Evolutionary conservation across 768 basidiomycete genomes (phyloP).

Genomic region (Calocybe indica): DNA sequence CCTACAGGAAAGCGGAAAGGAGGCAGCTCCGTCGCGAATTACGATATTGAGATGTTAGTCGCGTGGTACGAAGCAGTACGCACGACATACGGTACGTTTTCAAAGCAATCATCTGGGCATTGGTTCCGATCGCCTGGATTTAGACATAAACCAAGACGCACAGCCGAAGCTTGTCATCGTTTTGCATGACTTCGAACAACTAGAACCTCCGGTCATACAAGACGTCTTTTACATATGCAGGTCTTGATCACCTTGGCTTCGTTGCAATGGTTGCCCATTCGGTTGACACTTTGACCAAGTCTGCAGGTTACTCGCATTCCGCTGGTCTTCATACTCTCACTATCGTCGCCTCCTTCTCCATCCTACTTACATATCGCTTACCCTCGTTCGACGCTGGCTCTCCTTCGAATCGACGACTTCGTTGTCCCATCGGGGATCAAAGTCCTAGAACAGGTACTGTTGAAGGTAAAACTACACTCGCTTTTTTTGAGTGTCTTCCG

Average conservation of each 20-base stretch:
- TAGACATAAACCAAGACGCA: slow-evolving; percentile 5
- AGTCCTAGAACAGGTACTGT: slow-evolving; percentile 48
- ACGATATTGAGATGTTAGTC: slow-evolving; percentile 55
- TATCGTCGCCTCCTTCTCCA: slow-evolving; percentile 50
- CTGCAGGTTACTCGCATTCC: slow-evolving; percentile 48
- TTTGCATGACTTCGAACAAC: slow-evolving; percentile 71
- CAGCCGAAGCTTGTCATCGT: slow-evolving; percentile 46
- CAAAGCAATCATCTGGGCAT: not conserved
- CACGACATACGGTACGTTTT: slow-evolving; percentile 27
- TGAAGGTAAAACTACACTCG: slow-evolving; percentile 35
- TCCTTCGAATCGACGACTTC: slow-evolving; percentile 49
- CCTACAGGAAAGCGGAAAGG: slow-evolving; percentile 39
- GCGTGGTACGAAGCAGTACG: slow-evolving; percentile 51
- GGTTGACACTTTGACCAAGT: slow-evolving; percentile 25
- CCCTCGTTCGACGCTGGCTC: slow-evolving; percentile 50
- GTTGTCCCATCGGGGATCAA: slow-evolving; percentile 40
- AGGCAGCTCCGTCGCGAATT: slow-evolving; percentile 46
- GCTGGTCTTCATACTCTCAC: slow-evolving; percentile 55
- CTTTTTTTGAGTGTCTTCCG: not conserved
- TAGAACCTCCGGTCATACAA: slow-evolving; percentile 55
- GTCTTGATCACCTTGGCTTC: slow-evolving; percentile 23
- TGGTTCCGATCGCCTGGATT: not conserved
- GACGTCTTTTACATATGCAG: slow-evolving; percentile 72
- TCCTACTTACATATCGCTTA: slow-evolving; percentile 58
- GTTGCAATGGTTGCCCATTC: not conserved